Evolutionary conservation across 2,329 filamentous ascomycete species (phyloP), one percentile per base, ranked within the genome.

Genomic region (Ceratocystis colombiana): DNA sequence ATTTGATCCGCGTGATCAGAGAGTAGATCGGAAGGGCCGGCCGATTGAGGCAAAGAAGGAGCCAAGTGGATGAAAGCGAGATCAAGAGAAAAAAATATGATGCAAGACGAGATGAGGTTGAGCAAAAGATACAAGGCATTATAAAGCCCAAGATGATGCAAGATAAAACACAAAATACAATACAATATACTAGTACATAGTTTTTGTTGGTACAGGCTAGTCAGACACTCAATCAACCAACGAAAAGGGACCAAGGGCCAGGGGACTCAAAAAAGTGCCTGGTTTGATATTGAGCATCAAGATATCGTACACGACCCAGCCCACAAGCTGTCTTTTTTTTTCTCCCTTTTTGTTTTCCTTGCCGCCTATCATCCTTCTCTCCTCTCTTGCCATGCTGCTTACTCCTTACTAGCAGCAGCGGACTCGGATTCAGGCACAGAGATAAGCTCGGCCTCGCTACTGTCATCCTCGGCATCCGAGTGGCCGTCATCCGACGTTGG

Each of bases 1-100:
- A 0, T 97, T 97, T 74, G 90, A 97, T 77, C 93, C 93, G 0
- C 82, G 89, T 62, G 94, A 97, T 76, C 84, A 88, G 74, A 82
- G 93, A 69, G 91, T 96, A 7, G 89, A 93, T 75, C 83, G 88
- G 70, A 96, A 96, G 77, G 91, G 92, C 1, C 85, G 86, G 71
- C 84, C 83, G 70, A 82, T 84, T 68, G 81, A 79, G 69, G 72
- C 59, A 28, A 68, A 68, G 50, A 66, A 62, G 15, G 45, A 66
- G 30, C 37, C n/a, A n/a, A 57, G 53, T 6, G 37, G 20, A 65
- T n/a, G 20, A 50, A 62, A 45, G 62, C 15, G 48, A 30, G 45
- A 61, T 2, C 10, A 55, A 28, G 22, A 41, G 17, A n/a, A 22
- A 12, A 22, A 12, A 33, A 15, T 1, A 3, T 20, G 25, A 17